phyloP scores from a whole-genome alignment of 306 rosid species.

The Ormosia emarginata region DNA sequence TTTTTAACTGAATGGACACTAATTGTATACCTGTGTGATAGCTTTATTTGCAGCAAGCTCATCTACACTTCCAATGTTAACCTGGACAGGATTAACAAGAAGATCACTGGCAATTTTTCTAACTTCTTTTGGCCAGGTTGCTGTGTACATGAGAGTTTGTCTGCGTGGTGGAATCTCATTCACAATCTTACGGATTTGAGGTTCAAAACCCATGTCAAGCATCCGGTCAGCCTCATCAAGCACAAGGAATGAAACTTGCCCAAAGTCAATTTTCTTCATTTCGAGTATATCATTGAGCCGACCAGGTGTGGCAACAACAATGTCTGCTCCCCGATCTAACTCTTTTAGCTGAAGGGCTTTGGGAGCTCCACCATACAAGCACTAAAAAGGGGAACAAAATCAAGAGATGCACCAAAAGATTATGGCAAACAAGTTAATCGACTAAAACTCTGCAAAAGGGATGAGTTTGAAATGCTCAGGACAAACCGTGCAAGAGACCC shows the following conservation, averaged over 20 bases:
- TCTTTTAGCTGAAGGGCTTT: conserved; percentile 88
- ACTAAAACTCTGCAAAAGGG: neutral
- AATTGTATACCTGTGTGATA: conserved; percentile 78
- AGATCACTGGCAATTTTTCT: conserved; percentile 94
- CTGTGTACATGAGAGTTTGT: conserved; percentile 98
- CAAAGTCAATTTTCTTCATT: conserved; percentile 82
- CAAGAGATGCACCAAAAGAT: conserved; percentile 13
- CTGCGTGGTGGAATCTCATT: conserved; percentile 94
- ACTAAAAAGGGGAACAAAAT: conserved; percentile 52
- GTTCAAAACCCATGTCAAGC: conserved; percentile 99
- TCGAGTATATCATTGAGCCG: conserved; percentile 95
- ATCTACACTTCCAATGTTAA: conserved; percentile 91
- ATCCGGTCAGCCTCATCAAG: conserved; percentile 99
- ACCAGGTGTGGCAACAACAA: conserved; percentile 99
- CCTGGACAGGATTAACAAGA: conserved; percentile 94
- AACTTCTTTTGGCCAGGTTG: conserved; percentile 99
- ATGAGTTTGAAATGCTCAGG: conserved; percentile 4
- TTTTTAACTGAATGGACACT: neutral
- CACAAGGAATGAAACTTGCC: conserved; percentile 94
- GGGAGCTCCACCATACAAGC: conserved; percentile 98
- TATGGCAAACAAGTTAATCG: neutral
- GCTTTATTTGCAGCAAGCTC: conserved; percentile 97
- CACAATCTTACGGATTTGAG: conserved; percentile 96
- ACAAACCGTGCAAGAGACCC: conserved; percentile 92
- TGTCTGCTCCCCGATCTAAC: conserved; percentile 90